Conservation (phyloP, 179 eudicot species). For the Vitellaria paradoxa region DNA sequence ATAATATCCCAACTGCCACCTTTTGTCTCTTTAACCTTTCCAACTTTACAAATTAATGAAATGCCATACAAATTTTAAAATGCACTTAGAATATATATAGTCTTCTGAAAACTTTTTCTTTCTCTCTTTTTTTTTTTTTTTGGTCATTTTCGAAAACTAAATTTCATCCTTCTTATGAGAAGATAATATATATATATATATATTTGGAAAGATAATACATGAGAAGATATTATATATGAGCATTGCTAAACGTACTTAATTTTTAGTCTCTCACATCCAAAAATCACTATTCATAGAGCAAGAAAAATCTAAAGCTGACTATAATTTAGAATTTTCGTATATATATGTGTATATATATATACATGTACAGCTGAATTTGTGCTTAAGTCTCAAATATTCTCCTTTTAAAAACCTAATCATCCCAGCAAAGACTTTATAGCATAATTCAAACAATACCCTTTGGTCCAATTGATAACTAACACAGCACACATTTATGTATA, state of each 20-base stretch:
- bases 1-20: neutral
- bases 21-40: conserved; percentile 12
- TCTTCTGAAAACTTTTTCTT: too few species aligned
- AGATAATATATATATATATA: too few species aligned
- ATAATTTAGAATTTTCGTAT: too few species aligned
- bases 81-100: too few species aligned
- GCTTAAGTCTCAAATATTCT: conserved; percentile 1
- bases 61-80: neutral
- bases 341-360: too few species aligned
- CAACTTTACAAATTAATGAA: conserved; percentile 3
- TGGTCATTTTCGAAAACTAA: neutral
- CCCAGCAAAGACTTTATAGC: neutral
- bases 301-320: too few species aligned
- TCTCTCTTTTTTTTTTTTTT: neutral
- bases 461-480: neutral
- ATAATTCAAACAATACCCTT: neutral
- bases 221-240: too few species aligned
- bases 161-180: neutral
- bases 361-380: neutral
- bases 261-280: too few species aligned
- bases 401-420: conserved; percentile 7
- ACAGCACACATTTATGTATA: neutral
- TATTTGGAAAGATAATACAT: too few species aligned
- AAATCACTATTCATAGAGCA: too few species aligned
- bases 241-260: too few species aligned